Conservation (phyloP, 2,329 filamentous ascomycete species). For the Neofusicoccum umdonicola region DNA sequence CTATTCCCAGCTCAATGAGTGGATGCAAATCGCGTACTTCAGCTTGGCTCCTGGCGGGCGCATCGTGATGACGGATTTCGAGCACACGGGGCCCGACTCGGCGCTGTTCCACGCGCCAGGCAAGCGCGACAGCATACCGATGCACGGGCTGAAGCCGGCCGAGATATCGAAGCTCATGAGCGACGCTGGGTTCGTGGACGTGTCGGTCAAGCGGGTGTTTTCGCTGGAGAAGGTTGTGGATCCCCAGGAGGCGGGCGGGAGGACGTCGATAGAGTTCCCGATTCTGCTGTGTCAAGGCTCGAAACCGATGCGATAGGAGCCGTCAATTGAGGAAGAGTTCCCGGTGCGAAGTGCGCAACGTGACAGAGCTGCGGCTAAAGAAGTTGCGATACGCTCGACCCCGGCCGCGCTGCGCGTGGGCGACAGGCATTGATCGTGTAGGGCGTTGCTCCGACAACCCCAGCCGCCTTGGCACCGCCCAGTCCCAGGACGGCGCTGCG, state of each 20-base stretch:
- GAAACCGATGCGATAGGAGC: background rate
- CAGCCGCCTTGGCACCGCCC: background rate
- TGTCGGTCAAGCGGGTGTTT: constrained; percentile 50
- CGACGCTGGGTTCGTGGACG: constrained; percentile 50
- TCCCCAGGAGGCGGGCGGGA: constrained; percentile 42
- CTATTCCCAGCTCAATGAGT: constrained; percentile 44
- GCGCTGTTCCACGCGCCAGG: constrained; percentile 51
- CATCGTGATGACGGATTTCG: constrained; percentile 57
- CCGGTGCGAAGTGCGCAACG: no score
- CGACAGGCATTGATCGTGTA: no score
- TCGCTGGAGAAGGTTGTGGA: constrained; percentile 49
- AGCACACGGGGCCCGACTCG: constrained; percentile 55
- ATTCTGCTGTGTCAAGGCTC: constrained; percentile 42
- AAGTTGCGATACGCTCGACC: no score
- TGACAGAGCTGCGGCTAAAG: no score
- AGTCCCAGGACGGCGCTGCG: background rate
- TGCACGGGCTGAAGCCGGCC: constrained; percentile 49
- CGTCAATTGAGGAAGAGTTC: background rate
- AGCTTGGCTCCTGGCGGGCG: constrained; percentile 49
- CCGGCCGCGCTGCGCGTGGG: no score
- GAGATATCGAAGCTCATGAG: constrained; percentile 45
- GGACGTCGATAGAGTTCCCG: constrained; percentile 42
- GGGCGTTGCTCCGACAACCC: constrained; percentile 5
- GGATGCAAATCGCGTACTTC: constrained; percentile 48
- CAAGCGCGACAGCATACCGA: constrained; percentile 54